Evolutionary conservation across 371 early-diverging fungal species (phyloP), one percentile per base, ranked within the genome.

Genomic region (Mortierella sp.): DNA sequence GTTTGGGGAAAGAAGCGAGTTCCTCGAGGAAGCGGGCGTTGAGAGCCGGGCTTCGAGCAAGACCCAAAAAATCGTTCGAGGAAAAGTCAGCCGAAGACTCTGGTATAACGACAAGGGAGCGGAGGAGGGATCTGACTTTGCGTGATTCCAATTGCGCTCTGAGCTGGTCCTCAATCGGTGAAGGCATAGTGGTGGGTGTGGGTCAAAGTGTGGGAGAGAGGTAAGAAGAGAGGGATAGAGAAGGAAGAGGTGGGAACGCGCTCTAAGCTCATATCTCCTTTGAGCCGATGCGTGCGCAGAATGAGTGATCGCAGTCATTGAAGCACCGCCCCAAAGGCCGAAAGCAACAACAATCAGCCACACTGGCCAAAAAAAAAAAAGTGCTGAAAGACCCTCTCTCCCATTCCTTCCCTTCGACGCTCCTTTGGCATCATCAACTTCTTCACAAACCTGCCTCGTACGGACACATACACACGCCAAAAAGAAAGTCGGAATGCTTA

Each of bases 41-140:
- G 48, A 89, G 80, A 1, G 27, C 27, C 0, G 68, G 31, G 59
- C 80, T 82, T 24, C 84, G 80, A 31, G 93, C 84, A 5, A 94
- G 83, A 0, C 93, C 92, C 2, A 94, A 78, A 80, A 93, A 94
- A 69, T 94, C 93, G 79, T 94, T 94, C 49, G 93, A 92, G 23
- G 90, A 87, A 72, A 94, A 94, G 69, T 94, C 94, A 19, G 72
- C 65, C 8, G 66, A 65, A n/a, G 64, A 28, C 27, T 66, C 54
- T 12, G 76, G 67, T 16, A 72, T 64, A 43, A 76, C 64, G 30
- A 74, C 76, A n/a, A 81, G 72, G 6, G 43, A 45, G 5, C 78
- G 69, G 18, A 74, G 64, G 24, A 78, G 71, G 19, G 78, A 78
- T 19, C 71, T 58, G 0, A 63, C 56, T 26, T 61, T 64, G 43